These are phyloP conservation scores for Colletotrichum sansevieriae DNA, from an alignment of 2,329 filamentous ascomycete species.

Conservation along the genomic window DNA sequence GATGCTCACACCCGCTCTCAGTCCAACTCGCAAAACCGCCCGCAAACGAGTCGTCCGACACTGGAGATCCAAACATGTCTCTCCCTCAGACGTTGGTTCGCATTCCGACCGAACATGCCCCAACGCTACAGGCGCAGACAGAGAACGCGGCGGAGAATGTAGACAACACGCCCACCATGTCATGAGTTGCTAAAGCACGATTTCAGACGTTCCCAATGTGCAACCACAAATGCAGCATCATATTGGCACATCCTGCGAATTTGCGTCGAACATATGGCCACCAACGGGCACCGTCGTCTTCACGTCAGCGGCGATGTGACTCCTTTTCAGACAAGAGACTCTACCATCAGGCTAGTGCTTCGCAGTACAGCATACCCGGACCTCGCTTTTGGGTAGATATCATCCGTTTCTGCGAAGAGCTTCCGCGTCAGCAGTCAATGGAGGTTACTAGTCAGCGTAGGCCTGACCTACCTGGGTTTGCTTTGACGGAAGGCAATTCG, in stretches of 20 bases:
- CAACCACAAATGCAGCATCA: constrained; percentile 17
- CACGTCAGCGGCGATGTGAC: no score
- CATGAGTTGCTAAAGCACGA: constrained; percentile 14
- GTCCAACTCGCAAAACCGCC: constrained; percentile 76
- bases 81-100: constrained; percentile 86
- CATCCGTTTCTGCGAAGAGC: no score
- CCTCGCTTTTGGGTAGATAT: no score
- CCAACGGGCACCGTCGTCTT: no score
- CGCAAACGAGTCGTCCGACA: constrained; percentile 57
- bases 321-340: no score
- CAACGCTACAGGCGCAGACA: constrained; percentile 71
- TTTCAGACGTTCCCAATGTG: not conserved
- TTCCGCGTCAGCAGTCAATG: no score
- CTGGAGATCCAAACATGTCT: constrained; percentile 49
- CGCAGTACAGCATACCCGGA: no score
- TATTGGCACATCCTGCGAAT: not conserved
- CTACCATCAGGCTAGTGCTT: no score
- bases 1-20: constrained; percentile 50
- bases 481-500: not conserved
- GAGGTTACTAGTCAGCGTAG: not conserved
- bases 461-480: not conserved
- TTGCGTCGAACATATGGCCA: no score
- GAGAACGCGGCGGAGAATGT: constrained; percentile 65
- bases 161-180: constrained; percentile 44
- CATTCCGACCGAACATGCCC: constrained; percentile 84